Evolutionary conservation across 2,329 filamentous ascomycete species (phyloP).

Genomic region (Ophiosphaerella herpotricha): DNA sequence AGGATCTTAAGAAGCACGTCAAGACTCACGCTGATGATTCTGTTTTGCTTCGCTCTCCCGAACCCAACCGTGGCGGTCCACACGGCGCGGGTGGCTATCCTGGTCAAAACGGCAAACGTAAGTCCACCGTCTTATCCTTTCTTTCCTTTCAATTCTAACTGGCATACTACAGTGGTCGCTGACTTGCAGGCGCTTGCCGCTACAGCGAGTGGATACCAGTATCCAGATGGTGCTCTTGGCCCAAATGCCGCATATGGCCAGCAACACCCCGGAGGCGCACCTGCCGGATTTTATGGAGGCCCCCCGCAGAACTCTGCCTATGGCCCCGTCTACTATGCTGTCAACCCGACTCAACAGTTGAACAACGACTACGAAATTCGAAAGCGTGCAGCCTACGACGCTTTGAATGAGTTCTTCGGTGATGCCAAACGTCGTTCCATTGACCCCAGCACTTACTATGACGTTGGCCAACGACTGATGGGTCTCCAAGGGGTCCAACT

Average conservation of each 20-base stretch:
- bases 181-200: slow-evolving; percentile 55
- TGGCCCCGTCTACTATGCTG: slow-evolving; percentile 77
- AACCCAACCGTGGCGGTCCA: slow-evolving; percentile 56
- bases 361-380: slow-evolving; percentile 72
- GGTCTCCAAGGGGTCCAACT: slow-evolving; percentile 73
- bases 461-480: slow-evolving; percentile 86
- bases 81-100: slow-evolving; percentile 44
- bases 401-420: slow-evolving; percentile 91
- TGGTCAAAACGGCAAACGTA: slow-evolving; percentile 47
- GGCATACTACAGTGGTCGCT: slow-evolving; percentile 46
- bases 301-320: slow-evolving; percentile 62
- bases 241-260: slow-evolving; percentile 48
- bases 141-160: slow-evolving; percentile 42
- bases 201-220: slow-evolving; percentile 55
- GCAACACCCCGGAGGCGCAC: slow-evolving; percentile 57
- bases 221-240: slow-evolving; percentile 49
- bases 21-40: slow-evolving; percentile 98
- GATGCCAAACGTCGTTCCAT: slow-evolving; percentile 90
- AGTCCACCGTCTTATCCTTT: slow-evolving; percentile 24
- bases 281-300: slow-evolving; percentile 58
- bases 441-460: slow-evolving; percentile 85
- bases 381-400: slow-evolving; percentile 80
- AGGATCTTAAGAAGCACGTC: slow-evolving; percentile 99
- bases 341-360: slow-evolving; percentile 68
- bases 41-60: slow-evolving; percentile 69